Evolutionary conservation across 176 grass and related monocot species (phyloP).

Genomic region (Aegilops bicornis): DNA sequence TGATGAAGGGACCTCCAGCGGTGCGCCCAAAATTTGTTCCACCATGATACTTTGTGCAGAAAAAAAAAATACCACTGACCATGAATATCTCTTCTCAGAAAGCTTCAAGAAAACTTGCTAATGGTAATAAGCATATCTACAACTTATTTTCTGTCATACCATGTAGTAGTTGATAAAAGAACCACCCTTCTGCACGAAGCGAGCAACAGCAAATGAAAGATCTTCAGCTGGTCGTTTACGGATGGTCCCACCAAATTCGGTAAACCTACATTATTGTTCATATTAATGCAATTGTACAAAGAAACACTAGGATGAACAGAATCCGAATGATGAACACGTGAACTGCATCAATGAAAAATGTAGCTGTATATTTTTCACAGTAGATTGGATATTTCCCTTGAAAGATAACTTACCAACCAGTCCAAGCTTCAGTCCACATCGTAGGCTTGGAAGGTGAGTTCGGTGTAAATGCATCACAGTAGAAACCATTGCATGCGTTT

Average conservation of each 20-base stretch:
- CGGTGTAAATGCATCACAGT: constrained; percentile 93
- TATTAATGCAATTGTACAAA: constrained; percentile 15
- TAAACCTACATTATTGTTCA: constrained; percentile 65
- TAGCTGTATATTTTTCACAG: background rate
- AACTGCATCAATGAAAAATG: background rate
- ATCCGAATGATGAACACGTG: background rate
- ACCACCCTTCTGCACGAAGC: constrained; percentile 96
- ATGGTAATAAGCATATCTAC: background rate
- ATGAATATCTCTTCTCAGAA: constrained; percentile 4
- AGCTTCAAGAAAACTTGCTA: background rate
- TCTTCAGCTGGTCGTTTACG: constrained; percentile 87
- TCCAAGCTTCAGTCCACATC: constrained; percentile 99
- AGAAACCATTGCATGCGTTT: constrained; percentile 99
- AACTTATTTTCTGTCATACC: constrained; percentile 44
- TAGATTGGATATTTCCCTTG: background rate
- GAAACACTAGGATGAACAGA: constrained; percentile 2
- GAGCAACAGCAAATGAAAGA: constrained; percentile 90
- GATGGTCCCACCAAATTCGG: constrained; percentile 90
- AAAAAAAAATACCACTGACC: constrained; percentile 5
- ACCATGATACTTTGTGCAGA: constrained; percentile 79
- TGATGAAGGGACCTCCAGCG: constrained; percentile 97
- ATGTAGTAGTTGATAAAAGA: constrained; percentile 99
- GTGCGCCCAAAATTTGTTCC: constrained; percentile 99
- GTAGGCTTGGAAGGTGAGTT: constrained; percentile 84
- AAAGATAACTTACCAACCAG: constrained; percentile 74